Percentiles rank a stretch among this genome's conserved stretches.
Conservation (phyloP, 306 rosid genomes). For the Corylus americana region DNA sequence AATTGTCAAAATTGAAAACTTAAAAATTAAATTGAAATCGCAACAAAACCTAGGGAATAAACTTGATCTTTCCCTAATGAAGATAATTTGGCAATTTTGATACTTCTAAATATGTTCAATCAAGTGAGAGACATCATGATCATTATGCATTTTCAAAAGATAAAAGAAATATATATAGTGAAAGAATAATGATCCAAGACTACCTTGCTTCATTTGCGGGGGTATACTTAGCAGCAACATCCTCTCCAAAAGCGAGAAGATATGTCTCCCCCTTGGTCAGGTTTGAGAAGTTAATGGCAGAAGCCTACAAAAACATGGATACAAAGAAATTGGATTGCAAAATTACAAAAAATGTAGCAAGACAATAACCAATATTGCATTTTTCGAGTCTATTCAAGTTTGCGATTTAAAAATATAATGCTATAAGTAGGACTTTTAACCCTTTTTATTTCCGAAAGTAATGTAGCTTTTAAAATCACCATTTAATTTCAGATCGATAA, state of each 20-base stretch:
- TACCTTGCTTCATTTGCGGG: slow-evolving; percentile 93
- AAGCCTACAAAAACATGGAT: slow-evolving; percentile 51
- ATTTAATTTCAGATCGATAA: no score
- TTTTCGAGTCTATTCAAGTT: neutral
- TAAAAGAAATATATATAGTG: neutral
- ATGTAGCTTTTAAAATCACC: no score
- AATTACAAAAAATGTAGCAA: neutral
- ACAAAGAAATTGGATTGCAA: neutral
- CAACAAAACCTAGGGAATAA: no score
- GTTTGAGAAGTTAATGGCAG: slow-evolving; percentile 74
- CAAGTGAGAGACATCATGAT: neutral
- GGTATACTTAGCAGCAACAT: slow-evolving; percentile 58
- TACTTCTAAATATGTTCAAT: neutral
- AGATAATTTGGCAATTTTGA: no score
- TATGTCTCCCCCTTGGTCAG: slow-evolving; percentile 55
- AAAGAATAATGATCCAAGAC: slow-evolving; percentile 11
- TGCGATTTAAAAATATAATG: no score
- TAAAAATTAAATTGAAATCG: no score
- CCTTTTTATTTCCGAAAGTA: no score
- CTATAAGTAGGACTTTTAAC: no score
- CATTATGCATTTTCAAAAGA: neutral
- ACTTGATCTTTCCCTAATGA: no score
- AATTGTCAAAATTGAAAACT: no score
- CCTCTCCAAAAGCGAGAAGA: slow-evolving; percentile 71
- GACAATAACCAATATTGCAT: neutral